A percentile compares a stretch with the other conserved stretches of the same genome.
These are phyloP conservation scores for Xylariaceae sp. DNA, from an alignment of 2,329 filamentous ascomycete genomes.

Conservation along the genomic window DNA sequence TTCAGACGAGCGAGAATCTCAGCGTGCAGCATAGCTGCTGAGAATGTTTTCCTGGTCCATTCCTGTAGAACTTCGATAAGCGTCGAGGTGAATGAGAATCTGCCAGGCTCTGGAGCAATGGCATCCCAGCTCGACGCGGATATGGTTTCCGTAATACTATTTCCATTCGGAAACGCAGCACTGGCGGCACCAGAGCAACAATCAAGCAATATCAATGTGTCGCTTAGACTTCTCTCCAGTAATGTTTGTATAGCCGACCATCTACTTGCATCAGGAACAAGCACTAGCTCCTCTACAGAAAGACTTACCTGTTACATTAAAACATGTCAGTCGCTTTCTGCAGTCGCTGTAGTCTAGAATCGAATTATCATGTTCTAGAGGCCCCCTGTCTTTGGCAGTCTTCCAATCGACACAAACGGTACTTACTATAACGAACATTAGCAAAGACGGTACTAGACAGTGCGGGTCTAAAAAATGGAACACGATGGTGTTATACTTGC, in stretches of 20 bases:
- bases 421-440: no score
- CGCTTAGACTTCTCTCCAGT: constrained; percentile 55
- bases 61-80: constrained; percentile 59
- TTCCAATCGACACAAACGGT: no score
- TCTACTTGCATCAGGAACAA: constrained; percentile 24
- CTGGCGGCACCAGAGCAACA: constrained; percentile 61
- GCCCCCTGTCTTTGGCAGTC: no score
- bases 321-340: constrained; percentile 9
- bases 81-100: constrained; percentile 59
- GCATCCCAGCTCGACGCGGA: constrained; percentile 62
- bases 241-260: constrained; percentile 62
- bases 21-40: constrained; percentile 60
- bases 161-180: constrained; percentile 56
- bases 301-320: constrained; percentile 4
- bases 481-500: no score
- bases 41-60: constrained; percentile 54
- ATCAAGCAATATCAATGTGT: constrained; percentile 57
- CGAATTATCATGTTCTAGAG: constrained; percentile 30
- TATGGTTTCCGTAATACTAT: constrained; percentile 60
- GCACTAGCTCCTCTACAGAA: no score
- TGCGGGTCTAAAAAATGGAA: no score
- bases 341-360: not conserved
- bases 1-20: constrained; percentile 60
- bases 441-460: no score
- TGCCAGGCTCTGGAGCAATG: constrained; percentile 57